Percentiles rank a stretch among this genome's conserved stretches.
These are phyloP conservation scores for Cutaneotrichosporon daszewskae DNA, from an alignment of 1,284 basidiomycete species.

Conservation along the genomic window DNA sequence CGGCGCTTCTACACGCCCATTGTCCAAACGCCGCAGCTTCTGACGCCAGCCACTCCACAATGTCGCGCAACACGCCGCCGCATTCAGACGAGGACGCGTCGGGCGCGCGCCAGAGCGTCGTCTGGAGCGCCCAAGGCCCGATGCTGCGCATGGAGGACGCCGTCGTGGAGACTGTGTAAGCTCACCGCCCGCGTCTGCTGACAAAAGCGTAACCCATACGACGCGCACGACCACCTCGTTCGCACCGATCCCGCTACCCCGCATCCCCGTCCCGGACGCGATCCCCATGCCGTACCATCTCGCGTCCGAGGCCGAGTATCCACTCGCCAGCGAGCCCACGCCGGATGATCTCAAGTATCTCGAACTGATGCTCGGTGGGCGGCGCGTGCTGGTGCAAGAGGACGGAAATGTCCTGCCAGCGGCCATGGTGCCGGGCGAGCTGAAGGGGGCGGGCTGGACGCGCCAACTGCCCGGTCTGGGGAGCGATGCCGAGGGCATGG, in stretches of 20 bases:
- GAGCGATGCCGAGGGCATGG: conserved; percentile 17
- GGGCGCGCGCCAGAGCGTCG: no score
- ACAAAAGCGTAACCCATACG: conserved; percentile 12
- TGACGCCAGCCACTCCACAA: no score
- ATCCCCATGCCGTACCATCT: conserved; percentile 29
- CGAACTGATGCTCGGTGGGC: conserved; percentile 35
- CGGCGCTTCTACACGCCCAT: no score
- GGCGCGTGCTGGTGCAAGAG: conserved; percentile 39
- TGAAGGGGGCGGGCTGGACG: conserved; percentile 22
- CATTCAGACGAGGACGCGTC: no score
- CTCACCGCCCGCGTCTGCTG: background rate
- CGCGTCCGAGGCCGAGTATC: conserved; percentile 27
- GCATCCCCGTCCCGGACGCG: conserved; percentile 32
- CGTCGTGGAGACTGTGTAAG: conserved; percentile 44
- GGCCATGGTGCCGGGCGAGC: conserved; percentile 6
- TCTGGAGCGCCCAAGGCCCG: conserved; percentile 19
- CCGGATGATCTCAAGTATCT: conserved; percentile 43
- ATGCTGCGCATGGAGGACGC: conserved; percentile 40
- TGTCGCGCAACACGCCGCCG: no score
- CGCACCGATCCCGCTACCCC: conserved; percentile 40
- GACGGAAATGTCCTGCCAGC: conserved; percentile 18
- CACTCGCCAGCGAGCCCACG: conserved; percentile 37
- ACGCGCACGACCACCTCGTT: conserved; percentile 40
- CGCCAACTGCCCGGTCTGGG: conserved; percentile 17
- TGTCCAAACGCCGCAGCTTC: no score